A percentile compares a stretch with the other conserved stretches of the same genome.
phyloP scores from a whole-genome alignment of 169 alveolate species.

The Babesia bigemina region DNA sequence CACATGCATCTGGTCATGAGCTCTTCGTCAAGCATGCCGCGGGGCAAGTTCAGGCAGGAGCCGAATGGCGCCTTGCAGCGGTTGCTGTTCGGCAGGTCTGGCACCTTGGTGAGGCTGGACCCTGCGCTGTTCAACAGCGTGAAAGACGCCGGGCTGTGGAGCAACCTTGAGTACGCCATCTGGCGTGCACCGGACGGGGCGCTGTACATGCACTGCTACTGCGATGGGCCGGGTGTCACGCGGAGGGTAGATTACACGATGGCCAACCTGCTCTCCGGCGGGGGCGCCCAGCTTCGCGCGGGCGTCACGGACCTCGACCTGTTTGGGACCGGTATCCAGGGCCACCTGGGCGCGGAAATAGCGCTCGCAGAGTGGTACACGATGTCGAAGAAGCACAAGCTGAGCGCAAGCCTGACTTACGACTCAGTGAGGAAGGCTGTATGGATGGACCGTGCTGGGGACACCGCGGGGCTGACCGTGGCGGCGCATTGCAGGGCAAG shows the following conservation, averaged over 20 bases:
- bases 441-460: conserved; percentile 29
- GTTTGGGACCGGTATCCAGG: conserved; percentile 15
- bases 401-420: conserved; percentile 26
- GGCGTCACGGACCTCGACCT: conserved; percentile 17
- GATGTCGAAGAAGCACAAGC: conserved; percentile 24
- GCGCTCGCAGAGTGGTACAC: conserved; percentile 29
- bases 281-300: conserved; percentile 29
- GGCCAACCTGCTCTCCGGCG: conserved; percentile 25
- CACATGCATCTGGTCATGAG: conserved; percentile 26
- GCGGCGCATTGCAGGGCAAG: conserved; percentile 8
- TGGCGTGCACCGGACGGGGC: conserved; percentile 35
- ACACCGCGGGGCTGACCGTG: conserved; percentile 8
- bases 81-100: conserved; percentile 3
- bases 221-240: conserved; percentile 32
- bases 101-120: conserved; percentile 16
- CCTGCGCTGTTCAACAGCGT: conserved; percentile 26
- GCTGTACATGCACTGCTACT: conserved; percentile 17
- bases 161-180: conserved; percentile 32
- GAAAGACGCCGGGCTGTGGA: conserved; percentile 11
- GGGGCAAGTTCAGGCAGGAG: conserved; percentile 32
- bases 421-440: background rate
- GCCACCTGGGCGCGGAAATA: conserved; percentile 3
- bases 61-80: conserved; percentile 14
- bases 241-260: conserved; percentile 20
- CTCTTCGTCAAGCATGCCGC: conserved; percentile 21